Evolutionary conservation across 768 basidiomycete genomes (phyloP).

Genomic region (Leccinum imitatum): DNA sequence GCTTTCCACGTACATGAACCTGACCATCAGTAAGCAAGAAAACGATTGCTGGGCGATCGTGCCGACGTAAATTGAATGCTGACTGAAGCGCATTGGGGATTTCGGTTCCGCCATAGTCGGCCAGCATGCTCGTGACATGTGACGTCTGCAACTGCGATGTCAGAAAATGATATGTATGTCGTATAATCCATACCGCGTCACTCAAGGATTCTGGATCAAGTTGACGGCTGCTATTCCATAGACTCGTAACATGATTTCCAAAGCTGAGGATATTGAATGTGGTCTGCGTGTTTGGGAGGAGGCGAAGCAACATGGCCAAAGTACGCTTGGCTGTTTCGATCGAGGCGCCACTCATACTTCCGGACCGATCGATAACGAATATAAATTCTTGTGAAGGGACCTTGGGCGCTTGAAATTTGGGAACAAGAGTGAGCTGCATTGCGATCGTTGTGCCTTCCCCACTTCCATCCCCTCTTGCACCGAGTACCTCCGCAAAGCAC

Average conservation of each 20-base stretch:
- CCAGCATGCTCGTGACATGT: slow-evolving; percentile 41
- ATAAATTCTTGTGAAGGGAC: slow-evolving; percentile 53
- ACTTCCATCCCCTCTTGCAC: slow-evolving; percentile 5
- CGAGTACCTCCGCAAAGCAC: slow-evolving; percentile 51
- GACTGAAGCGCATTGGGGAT: slow-evolving; percentile 40
- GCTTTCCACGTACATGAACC: slow-evolving; percentile 27
- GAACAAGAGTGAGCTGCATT: slow-evolving; percentile 55
- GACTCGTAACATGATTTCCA: slow-evolving; percentile 27
- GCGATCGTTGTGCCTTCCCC: slow-evolving; percentile 37
- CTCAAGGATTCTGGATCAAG: slow-evolving; percentile 35
- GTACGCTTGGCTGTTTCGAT: slow-evolving; percentile 51
- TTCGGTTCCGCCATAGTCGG: slow-evolving; percentile 53
- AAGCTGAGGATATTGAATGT: slow-evolving; percentile 63
- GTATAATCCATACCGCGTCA: slow-evolving; percentile 34
- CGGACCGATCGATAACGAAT: slow-evolving; percentile 59
- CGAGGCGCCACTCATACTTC: slow-evolving; percentile 46
- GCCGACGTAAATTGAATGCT: slow-evolving; percentile 37
- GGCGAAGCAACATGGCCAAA: slow-evolving; percentile 45
- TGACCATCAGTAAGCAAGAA: slow-evolving; percentile 63
- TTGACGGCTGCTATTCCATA: slow-evolving; percentile 38
- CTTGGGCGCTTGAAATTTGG: slow-evolving; percentile 45
- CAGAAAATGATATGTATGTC: slow-evolving; percentile 5
- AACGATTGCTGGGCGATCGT: slow-evolving; percentile 42
- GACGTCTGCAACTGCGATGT: slow-evolving; percentile 31
- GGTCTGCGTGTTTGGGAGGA: slow-evolving; percentile 44